Evolutionary conservation across 495 filamentous ascomycete species (phyloP).

Genomic region (Penicillium paxilli): DNA sequence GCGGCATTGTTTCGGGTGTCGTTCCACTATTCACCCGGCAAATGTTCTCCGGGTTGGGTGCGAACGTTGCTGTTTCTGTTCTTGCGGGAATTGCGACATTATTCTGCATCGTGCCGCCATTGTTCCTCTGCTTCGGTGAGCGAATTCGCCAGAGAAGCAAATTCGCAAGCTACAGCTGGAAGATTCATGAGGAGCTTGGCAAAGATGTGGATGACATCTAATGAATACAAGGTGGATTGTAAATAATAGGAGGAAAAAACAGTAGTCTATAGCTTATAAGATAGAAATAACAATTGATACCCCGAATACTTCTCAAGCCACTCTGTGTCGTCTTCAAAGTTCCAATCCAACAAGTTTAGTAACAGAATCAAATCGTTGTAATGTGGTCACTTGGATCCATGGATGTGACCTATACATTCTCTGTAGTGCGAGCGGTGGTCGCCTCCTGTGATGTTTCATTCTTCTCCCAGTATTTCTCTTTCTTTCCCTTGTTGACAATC

Average conservation of each 20-base stretch:
- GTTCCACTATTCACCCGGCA: constrained; percentile 48
- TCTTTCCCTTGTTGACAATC: constrained; percentile 48
- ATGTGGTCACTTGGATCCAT: too few species aligned
- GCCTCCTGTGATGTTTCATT: neutral
- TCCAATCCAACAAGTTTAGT: too few species aligned
- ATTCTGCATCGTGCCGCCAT: constrained; percentile 43
- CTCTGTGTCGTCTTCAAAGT: too few species aligned
- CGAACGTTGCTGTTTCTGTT: constrained; percentile 46
- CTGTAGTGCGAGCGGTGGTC: neutral
- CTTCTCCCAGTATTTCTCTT: constrained; percentile 56
- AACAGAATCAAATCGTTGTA: too few species aligned
- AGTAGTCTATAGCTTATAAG: neutral
- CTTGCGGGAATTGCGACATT: constrained; percentile 44
- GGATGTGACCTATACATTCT: neutral
- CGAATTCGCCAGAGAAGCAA: constrained; percentile 42
- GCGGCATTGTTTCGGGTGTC: constrained; percentile 41
- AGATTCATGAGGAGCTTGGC: constrained; percentile 34
- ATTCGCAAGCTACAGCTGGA: constrained; percentile 48
- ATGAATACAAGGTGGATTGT: neutral
- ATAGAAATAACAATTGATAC: neutral
- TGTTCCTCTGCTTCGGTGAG: constrained; percentile 46
- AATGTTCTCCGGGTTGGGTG: constrained; percentile 43
- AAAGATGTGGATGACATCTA: constrained; percentile 24
- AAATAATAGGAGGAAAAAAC: neutral
- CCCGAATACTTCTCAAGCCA: neutral